Evolutionary conservation across 768 basidiomycete species (phyloP).

Genomic region (Heimioporus sp.): DNA sequence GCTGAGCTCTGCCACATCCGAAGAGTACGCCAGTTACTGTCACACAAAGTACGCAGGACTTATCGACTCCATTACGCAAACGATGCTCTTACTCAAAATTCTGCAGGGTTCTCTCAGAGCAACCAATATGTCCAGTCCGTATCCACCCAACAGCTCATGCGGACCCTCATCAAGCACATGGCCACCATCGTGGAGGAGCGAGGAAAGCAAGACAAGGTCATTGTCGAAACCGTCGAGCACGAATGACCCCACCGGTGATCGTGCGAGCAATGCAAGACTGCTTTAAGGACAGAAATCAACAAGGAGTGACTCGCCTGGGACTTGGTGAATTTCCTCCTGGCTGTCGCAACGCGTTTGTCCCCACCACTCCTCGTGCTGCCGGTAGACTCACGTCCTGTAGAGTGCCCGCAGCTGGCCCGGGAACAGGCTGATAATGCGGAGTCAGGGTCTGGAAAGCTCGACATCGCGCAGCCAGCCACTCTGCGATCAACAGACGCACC

Average conservation of each 20-base stretch:
- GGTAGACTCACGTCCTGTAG: constrained; percentile 30
- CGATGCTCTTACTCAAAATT: constrained; percentile 68
- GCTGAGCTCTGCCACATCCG: no score
- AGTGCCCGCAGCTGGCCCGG: constrained; percentile 67
- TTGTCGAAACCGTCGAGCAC: constrained; percentile 78
- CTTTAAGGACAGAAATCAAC: constrained; percentile 67
- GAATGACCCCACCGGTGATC: constrained; percentile 76
- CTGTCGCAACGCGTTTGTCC: constrained; percentile 36
- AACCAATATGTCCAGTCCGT: constrained; percentile 64
- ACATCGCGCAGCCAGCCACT: constrained; percentile 69
- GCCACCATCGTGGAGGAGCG: constrained; percentile 85
- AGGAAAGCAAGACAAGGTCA: constrained; percentile 78
- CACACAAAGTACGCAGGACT: no score
- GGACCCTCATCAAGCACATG: constrained; percentile 71
- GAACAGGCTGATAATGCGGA: constrained; percentile 62
- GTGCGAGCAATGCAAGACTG: constrained; percentile 66
- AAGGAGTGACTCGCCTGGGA: constrained; percentile 68
- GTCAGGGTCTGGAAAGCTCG: constrained; percentile 59
- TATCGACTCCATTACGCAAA: constrained; percentile 75
- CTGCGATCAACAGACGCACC: constrained; percentile 67
- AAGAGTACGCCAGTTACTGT: no score
- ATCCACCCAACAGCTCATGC: constrained; percentile 73
- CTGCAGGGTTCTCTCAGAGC: constrained; percentile 70
- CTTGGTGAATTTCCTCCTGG: constrained; percentile 68
- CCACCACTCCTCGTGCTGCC: constrained; percentile 42